A percentile compares a stretch with the other conserved stretches of the same genome.
Evolutionary conservation across 352 stramenopile genomes (phyloP).

Genomic region (Globisporangium uncinulatum): DNA sequence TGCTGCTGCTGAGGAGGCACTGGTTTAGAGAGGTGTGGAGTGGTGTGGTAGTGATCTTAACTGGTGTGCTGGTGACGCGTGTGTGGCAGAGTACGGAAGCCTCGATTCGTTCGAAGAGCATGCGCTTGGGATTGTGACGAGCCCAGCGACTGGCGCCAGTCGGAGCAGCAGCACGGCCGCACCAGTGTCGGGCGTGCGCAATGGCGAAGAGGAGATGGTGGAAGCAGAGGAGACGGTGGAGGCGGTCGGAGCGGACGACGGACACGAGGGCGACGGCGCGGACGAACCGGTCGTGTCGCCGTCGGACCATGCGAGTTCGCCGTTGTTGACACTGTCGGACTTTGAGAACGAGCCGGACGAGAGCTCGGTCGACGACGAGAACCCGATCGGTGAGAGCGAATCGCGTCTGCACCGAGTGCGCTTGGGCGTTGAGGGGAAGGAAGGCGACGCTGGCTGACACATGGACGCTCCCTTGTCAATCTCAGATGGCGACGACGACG

Average conservation of each 20-base stretch:
- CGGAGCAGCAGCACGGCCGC: background rate
- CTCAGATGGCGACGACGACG: constrained; percentile 19
- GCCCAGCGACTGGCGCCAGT: background rate
- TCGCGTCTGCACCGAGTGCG: background rate
- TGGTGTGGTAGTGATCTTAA: background rate
- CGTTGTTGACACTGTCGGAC: constrained; percentile 9
- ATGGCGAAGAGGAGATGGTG: background rate
- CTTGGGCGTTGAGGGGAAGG: background rate
- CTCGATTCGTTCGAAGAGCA: constrained; percentile 33
- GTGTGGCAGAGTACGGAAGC: constrained; percentile 20
- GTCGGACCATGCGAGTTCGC: constrained; percentile 7
- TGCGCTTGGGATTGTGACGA: constrained; percentile 8
- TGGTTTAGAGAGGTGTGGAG: background rate
- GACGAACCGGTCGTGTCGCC: constrained; percentile 9
- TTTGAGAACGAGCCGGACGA: constrained; percentile 10
- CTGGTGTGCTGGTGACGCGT: background rate
- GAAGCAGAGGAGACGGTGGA: background rate
- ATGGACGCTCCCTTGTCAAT: background rate
- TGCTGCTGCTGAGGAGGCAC: background rate
- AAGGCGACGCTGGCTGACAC: background rate
- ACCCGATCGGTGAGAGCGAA: constrained; percentile 8
- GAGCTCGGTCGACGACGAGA: constrained; percentile 14
- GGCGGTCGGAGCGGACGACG: background rate
- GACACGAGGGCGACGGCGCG: background rate
- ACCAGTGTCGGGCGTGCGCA: no score